Base-by-base conservation (phyloP, 2,329 filamentous ascomycete genomes). In the Ascochyta lentis region DNA sequence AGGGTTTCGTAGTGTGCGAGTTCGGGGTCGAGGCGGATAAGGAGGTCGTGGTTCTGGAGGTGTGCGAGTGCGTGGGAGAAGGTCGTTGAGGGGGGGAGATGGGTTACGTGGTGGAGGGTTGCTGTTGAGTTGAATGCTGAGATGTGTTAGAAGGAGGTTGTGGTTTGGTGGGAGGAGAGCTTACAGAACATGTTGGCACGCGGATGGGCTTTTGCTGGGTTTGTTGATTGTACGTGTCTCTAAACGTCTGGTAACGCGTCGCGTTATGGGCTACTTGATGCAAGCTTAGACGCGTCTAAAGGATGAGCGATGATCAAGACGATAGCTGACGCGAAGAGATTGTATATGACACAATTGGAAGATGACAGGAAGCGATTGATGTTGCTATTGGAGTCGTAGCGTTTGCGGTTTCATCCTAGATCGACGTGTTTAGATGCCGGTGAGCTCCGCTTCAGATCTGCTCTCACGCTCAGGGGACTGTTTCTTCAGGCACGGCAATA, bases 21-120 rank as follows among this genome's bases (percentile, higher is more conserved):
- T 53, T 76, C 74, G 9, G 74, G 73, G 47, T 76, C 74, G 58
- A 76, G 68, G 0, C 65, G 66, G 47, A 76, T 72, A 23, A 75
- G 65, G 31, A 75, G 56, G 52, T 74, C 73, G 56, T 76, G 74
- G 61, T 76, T 69, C 38, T 73, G 71, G 10, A 76, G 66, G 23
- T 50, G 51, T 1, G 54, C 19, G 34, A 74, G 55, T 3, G 66
- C 70, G 4, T 57, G 35, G 9, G 53, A 45, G 48, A 67, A 64
- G 16, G 65, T 59, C 1, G 62, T 66, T n/a, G 59, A 52, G 7
- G 60, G 37, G 2, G 73, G 72, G 26, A 76, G 65, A 24, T 65
- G 67, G 16, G 73, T 75, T 44, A 70, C 61, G 57, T 76, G 72
- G 59, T 69, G 65, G 12, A 76, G 66, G 8, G 57, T 70, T 10